phyloP scores from a whole-genome alignment of 495 filamentous ascomycete species.

The Amorphotheca resinae region DNA sequence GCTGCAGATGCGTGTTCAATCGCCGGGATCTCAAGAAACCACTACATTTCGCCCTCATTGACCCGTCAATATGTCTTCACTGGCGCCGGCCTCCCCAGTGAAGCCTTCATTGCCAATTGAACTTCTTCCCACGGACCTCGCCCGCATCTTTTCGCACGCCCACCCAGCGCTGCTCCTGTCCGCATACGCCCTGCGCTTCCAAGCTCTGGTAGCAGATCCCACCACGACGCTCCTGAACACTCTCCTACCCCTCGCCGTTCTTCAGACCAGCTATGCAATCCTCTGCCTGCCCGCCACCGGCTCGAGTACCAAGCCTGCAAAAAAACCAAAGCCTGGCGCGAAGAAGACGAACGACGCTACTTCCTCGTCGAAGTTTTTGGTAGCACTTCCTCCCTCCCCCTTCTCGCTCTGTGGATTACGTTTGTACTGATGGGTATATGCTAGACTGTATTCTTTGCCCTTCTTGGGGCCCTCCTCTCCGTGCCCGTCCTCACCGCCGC shows the following conservation, averaged over 20 bases:
- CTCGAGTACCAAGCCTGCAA: slow-evolving; percentile 21
- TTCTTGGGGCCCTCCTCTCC: slow-evolving; percentile 43
- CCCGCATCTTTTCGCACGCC: slow-evolving; percentile 28
- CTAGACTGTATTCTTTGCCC: slow-evolving; percentile 49
- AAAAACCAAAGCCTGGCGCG: slow-evolving; percentile 27
- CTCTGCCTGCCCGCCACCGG: slow-evolving; percentile 62
- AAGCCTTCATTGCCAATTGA: slow-evolving; percentile 17
- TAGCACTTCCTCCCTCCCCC: slow-evolving; percentile 11
- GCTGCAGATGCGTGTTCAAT: no score
- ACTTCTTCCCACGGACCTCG: slow-evolving; percentile 19
- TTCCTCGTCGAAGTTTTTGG: slow-evolving; percentile 21
- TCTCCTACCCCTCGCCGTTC: slow-evolving; percentile 45
- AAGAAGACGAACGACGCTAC: slow-evolving; percentile 27
- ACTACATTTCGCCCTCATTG: no score
- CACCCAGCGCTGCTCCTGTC: slow-evolving; percentile 55
- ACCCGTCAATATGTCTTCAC: slow-evolving; percentile 20
- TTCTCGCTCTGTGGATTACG: no score
- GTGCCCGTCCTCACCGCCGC: slow-evolving; percentile 48
- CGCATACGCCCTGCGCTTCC: slow-evolving; percentile 49
- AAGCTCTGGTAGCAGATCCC: slow-evolving; percentile 56
- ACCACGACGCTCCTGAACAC: slow-evolving; percentile 46
- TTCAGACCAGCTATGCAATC: slow-evolving; percentile 58
- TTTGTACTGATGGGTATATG: no score
- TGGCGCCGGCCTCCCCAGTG: background rate
- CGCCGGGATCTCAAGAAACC: no score